Percentiles rank a stretch among this genome's conserved stretches.
phyloP scores from a whole-genome alignment of 2,329 filamentous ascomycete genomes.

The Penicillium janthinellum region DNA sequence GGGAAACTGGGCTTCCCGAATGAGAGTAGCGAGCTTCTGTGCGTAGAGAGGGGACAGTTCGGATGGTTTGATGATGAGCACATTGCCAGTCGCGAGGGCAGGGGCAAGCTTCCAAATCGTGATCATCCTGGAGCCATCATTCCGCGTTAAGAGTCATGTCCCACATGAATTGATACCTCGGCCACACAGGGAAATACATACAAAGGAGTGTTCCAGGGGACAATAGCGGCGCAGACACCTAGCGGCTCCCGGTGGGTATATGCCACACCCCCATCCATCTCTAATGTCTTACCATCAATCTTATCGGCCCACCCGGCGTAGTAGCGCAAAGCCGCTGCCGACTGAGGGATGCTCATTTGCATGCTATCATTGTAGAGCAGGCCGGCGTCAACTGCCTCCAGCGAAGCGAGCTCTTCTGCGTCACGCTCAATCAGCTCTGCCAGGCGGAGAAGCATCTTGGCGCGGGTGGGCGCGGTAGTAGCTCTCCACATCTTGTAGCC shows the following conservation, averaged over 20 bases:
- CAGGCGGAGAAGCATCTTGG: no score
- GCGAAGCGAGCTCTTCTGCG: conserved; percentile 23
- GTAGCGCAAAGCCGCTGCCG: conserved; percentile 25
- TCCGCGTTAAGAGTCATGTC: conserved; percentile 26
- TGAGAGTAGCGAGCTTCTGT: conserved; percentile 50
- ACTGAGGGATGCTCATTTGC: conserved; percentile 28
- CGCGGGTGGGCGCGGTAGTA: no score
- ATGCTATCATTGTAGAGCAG: conserved; percentile 27
- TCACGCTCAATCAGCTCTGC: no score
- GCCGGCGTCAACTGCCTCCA: conserved; percentile 32
- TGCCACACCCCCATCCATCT: conserved; percentile 27
- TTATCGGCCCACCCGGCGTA: conserved; percentile 36
- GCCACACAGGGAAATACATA: conserved; percentile 5
- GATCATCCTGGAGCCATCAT: no score
- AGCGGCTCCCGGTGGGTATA: conserved; percentile 32
- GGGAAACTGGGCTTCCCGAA: conserved; percentile 51
- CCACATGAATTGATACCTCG: conserved; percentile 42
- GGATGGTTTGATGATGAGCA: conserved; percentile 69
- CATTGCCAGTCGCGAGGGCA: conserved; percentile 63
- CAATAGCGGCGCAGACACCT: conserved; percentile 34
- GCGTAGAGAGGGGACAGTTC: conserved; percentile 60
- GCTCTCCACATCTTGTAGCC: no score
- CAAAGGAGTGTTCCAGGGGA: conserved; percentile 35
- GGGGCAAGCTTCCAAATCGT: no score
- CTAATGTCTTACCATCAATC: conserved; percentile 29